phyloP scores from a whole-genome alignment of 768 basidiomycete species.

The Cantharellus cinnabarinus region DNA sequence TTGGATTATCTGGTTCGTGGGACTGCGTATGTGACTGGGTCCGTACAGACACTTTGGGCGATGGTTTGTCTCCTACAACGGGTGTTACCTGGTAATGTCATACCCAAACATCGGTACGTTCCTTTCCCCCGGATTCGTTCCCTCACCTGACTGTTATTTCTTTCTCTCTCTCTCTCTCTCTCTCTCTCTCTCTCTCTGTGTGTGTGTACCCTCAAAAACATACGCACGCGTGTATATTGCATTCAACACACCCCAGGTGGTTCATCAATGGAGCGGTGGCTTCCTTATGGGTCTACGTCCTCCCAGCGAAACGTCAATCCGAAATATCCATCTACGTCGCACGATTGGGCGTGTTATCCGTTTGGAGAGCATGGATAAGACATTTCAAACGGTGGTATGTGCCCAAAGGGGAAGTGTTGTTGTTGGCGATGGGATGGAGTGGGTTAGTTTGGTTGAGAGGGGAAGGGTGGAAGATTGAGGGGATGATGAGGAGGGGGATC shows the following conservation, averaged over 20 bases:
- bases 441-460: background rate
- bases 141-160: background rate
- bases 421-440: background rate
- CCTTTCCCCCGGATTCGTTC: background rate
- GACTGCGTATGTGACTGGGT: slow-evolving; percentile 4
- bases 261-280: background rate
- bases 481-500: background rate
- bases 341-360: background rate
- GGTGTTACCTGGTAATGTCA: background rate
- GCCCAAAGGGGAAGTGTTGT: background rate
- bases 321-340: background rate
- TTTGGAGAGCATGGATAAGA: background rate
- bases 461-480: background rate
- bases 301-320: background rate
- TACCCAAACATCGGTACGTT: background rate
- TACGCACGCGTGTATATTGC: background rate
- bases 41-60: slow-evolving; percentile 5
- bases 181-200: too few species aligned
- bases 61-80: slow-evolving; percentile 5
- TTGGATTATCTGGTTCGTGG: slow-evolving; percentile 2
- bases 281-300: background rate
- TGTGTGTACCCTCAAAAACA: too few species aligned
- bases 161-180: too few species aligned
- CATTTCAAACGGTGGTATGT: background rate
- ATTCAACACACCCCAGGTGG: background rate